phyloP scores from a whole-genome alignment of 2,329 filamentous ascomycete species.

The Grosmannia serpens region DNA sequence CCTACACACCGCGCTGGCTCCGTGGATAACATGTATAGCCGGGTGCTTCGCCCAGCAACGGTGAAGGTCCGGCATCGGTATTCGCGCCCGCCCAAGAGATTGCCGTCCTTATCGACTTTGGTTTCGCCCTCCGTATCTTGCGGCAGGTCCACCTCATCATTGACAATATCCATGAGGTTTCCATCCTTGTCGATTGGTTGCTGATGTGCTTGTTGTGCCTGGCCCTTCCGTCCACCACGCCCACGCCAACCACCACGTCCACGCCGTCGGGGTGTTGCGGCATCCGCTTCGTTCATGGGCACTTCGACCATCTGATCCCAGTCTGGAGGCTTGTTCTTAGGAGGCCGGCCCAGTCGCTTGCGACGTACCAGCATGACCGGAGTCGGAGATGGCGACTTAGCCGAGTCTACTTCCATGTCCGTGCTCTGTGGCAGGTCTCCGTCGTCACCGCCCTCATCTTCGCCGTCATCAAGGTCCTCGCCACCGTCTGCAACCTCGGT shows the following conservation, averaged over 20 bases:
- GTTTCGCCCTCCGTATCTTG: constrained; percentile 80
- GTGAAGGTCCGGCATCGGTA: constrained; percentile 95
- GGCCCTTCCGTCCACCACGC: constrained; percentile 54
- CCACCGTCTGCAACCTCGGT: constrained; percentile 24
- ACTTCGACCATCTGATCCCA: constrained; percentile 56
- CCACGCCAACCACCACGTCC: constrained; percentile 62
- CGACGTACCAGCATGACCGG: constrained; percentile 56
- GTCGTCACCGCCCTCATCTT: constrained; percentile 25
- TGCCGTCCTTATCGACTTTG: constrained; percentile 85
- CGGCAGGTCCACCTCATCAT: constrained; percentile 84
- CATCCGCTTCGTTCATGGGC: constrained; percentile 32
- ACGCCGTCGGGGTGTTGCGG: constrained; percentile 45
- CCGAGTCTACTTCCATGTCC: constrained; percentile 23
- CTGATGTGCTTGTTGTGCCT: constrained; percentile 58
- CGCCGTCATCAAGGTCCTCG: constrained; percentile 26
- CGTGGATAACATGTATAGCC: constrained; percentile 96
- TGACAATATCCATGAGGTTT: constrained; percentile 76
- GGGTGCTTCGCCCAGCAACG: constrained; percentile 67
- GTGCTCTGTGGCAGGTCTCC: constrained; percentile 24
- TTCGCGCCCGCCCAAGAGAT: constrained; percentile 71
- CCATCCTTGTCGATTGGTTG: constrained; percentile 90
- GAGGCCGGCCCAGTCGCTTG: constrained; percentile 72
- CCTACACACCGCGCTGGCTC: constrained; percentile 94
- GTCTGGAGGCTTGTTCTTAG: constrained; percentile 72
- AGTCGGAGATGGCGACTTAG: constrained; percentile 41